Evolutionary conservation across 805 yeast species (phyloP).

Genomic region (Candida nanaspora): DNA sequence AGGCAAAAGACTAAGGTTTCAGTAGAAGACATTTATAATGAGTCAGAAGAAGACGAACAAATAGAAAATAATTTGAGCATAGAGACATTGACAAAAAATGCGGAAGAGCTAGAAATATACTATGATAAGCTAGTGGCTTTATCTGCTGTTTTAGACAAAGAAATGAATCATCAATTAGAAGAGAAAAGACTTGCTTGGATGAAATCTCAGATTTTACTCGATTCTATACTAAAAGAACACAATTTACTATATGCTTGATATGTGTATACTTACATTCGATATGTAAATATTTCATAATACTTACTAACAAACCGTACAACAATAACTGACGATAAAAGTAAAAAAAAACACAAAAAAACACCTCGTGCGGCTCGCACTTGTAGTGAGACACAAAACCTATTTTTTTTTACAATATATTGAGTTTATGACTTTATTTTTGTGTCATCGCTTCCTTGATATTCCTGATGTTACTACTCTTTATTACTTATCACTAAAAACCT

Average conservation of each 20-base stretch:
- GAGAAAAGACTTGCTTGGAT: conserved; percentile 17
- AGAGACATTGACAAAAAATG: conserved; percentile 9
- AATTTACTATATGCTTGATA: not conserved
- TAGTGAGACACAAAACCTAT: too few relatives aligned
- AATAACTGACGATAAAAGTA: too few relatives aligned
- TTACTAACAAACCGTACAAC: too few relatives aligned
- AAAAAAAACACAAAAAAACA: too few relatives aligned
- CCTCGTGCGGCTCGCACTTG: too few relatives aligned
- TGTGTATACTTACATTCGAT: too few relatives aligned
- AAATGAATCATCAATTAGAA: conserved; percentile 11
- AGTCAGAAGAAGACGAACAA: not conserved
- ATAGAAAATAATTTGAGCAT: conserved; percentile 2
- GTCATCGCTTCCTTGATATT: too few relatives aligned
- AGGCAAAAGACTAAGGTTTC: not conserved
- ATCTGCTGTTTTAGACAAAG: conserved; percentile 11
- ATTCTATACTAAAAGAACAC: conserved; percentile 9
- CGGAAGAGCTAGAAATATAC: conserved; percentile 15
- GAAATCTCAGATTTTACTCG: conserved; percentile 19
- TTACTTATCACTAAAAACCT: too few relatives aligned
- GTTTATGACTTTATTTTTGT: too few relatives aligned
- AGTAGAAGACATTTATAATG: not conserved
- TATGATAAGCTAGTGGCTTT: conserved; percentile 12
- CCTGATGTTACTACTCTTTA: too few relatives aligned
- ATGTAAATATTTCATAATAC: too few relatives aligned
- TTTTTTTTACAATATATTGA: too few relatives aligned